Evolutionary conservation across 306 rosid species (phyloP).

Genomic region (Prosopis cineraria): DNA sequence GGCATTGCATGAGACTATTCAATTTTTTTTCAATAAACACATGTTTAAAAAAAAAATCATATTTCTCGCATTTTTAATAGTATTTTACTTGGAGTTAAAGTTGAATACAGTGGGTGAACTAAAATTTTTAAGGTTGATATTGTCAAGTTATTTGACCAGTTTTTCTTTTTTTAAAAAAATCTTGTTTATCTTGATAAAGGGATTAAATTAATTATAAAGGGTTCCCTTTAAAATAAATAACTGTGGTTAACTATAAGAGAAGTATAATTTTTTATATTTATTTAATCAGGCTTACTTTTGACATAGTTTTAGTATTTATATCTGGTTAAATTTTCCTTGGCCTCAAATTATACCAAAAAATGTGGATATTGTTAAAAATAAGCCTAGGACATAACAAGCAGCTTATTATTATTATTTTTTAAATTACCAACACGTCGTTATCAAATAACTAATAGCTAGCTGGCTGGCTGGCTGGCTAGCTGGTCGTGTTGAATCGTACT

Average conservation of each 20-base stretch:
- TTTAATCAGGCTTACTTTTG: not conserved
- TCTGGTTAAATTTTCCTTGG: not conserved
- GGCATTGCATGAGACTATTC: not conserved
- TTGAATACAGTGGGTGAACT: not conserved
- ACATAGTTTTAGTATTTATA: not conserved
- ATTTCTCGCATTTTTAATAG: not conserved
- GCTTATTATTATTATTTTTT: not conserved
- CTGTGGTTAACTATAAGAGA: not conserved
- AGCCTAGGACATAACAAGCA: not conserved
- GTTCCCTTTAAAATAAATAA: not conserved
- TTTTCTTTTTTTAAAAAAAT: not conserved
- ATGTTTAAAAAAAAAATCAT: not conserved
- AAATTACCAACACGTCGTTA: not conserved
- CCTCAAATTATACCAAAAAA: not conserved
- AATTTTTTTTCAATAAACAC: not conserved
- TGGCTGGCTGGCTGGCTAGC: not conserved
- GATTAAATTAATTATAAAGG: not conserved
- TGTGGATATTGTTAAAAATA: not conserved
- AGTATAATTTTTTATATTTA: not conserved
- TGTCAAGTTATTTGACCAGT: not conserved
- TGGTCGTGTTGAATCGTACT: not conserved
- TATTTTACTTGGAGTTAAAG: not conserved
- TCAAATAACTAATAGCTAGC: not conserved
- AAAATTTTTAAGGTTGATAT: not conserved
- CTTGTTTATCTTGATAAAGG: not conserved